phyloP scores from a whole-genome alignment of 805 yeast species.

The Kluyveromyces siamensis region DNA sequence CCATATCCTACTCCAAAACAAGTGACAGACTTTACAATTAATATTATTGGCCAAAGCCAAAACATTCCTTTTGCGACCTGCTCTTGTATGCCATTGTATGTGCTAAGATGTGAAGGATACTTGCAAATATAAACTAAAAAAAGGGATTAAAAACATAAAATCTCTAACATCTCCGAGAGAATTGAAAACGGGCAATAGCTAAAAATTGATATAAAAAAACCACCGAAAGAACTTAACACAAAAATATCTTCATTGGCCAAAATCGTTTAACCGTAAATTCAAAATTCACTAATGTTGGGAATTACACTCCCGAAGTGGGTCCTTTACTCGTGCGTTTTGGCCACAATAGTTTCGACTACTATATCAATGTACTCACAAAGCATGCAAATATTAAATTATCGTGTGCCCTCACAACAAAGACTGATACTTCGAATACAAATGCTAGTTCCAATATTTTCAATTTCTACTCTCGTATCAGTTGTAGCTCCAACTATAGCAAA shows the following conservation, averaged over 20 bases:
- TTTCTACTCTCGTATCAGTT: constrained; percentile 56
- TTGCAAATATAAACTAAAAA: neutral
- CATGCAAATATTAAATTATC: constrained; percentile 58
- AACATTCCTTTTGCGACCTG: neutral
- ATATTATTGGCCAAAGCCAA: neutral
- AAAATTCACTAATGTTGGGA: neutral
- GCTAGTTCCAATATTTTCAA: constrained; percentile 73
- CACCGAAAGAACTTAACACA: too few species aligned
- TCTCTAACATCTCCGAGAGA: neutral
- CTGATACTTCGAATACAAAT: constrained; percentile 72
- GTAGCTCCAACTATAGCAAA: constrained; percentile 35
- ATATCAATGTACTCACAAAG: constrained; percentile 39
- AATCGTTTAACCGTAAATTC: neutral
- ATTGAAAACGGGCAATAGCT: neutral
- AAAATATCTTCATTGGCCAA: neutral
- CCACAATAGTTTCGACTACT: constrained; percentile 26
- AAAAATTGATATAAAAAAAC: too few species aligned
- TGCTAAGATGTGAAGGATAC: neutral
- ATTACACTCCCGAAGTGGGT: constrained; percentile 16
- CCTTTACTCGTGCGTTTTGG: constrained; percentile 16
- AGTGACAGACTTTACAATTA: neutral
- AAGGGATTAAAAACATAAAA: neutral
- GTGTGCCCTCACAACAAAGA: constrained; percentile 85
- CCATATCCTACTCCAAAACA: constrained; percentile 20
- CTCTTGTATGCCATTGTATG: neutral